Base-by-base conservation (phyloP, 768 basidiomycete species). In the Collybia nuda region DNA sequence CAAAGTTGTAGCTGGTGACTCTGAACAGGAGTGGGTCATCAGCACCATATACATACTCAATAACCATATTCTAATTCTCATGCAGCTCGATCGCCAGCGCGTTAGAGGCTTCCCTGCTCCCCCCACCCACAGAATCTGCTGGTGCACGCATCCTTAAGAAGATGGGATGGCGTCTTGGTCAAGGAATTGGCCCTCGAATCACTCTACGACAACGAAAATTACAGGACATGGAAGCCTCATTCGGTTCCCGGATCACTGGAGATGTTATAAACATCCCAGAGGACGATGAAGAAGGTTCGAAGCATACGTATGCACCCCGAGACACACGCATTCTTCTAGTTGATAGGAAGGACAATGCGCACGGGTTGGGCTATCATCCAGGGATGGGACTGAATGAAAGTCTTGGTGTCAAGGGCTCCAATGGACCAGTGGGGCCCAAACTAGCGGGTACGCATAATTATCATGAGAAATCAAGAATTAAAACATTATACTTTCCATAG, bases 151-250 rank as follows among this genome's bases (percentile, higher is more conserved):
- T 98, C 6, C 78, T 99, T 47, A 88, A 86, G 71, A 95, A 93
- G 70, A 94, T 98, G 88, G 96, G 97, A 0, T 98, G 97, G 96
- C 77, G 87, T 37, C 68, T 84, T 0, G 97, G 95, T 1, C 93
- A 95, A 68, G 97, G 96, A 11, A 84, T 98, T 17, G 97, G 96
- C 0, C 93, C 95, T 3, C 81, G 96, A 9, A 75, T 98, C 24
- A 84, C 91, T 4, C 79, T 87, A 55, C 78, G 82, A 29, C 84
- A 90, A 61, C 83, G 88, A 39, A 84, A 80, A 56, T 69, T 81
- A 15, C 91, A 95, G 64, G 85, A 90, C 63, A 65, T 78, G 11
- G 80, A 80, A 50, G 69, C 65, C 29, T 65, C 65, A 44, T 62
- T 63, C 17, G 66, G 67, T 50, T 47, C 61, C 40, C 66, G 59